Percentiles rank a stretch among this genome's conserved stretches.
phyloP scores from a whole-genome alignment of 2,329 filamentous ascomycete species.

The Metarhizium album region DNA sequence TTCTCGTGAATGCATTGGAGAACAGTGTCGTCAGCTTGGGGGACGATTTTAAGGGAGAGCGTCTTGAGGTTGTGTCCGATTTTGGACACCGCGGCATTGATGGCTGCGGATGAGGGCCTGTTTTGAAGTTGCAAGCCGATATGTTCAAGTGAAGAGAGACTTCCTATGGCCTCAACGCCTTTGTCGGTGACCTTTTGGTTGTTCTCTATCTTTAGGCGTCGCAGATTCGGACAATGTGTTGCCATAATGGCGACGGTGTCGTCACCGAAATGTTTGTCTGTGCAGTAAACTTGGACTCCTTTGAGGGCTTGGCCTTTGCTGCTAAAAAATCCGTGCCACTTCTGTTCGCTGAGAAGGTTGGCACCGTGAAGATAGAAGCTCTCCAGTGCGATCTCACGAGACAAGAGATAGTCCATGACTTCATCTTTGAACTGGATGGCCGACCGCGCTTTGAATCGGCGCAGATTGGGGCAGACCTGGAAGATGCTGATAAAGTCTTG shows the following conservation, averaged over 20 bases:
- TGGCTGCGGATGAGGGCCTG: conserved; percentile 42
- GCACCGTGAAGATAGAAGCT: conserved; percentile 71
- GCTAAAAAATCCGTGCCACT: conserved; percentile 62
- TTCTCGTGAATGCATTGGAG: conserved; percentile 59
- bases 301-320: conserved; percentile 55
- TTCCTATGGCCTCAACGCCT: conserved; percentile 54
- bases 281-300: conserved; percentile 67
- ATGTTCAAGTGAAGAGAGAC: conserved; percentile 56
- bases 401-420: conserved; percentile 70
- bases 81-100: conserved; percentile 48
- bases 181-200: conserved; percentile 63
- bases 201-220: conserved; percentile 67
- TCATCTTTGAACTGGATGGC: conserved; percentile 87
- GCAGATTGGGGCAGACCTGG: conserved; percentile 58
- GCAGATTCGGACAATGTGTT: conserved; percentile 54
- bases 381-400: conserved; percentile 57
- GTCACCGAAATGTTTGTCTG: conserved; percentile 73
- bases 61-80: conserved; percentile 62
- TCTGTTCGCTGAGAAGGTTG: conserved; percentile 68
- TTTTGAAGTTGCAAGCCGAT: conserved; percentile 60
- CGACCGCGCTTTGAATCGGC: conserved; percentile 64
- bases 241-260: conserved; percentile 53
- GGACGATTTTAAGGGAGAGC: conserved; percentile 63
- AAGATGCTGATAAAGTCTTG: conserved; percentile 77
- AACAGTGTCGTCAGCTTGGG: conserved; percentile 55